These are phyloP conservation scores for Rhododendron molle DNA, from an alignment of 148 eudicot genomes.

Conservation along the genomic window DNA sequence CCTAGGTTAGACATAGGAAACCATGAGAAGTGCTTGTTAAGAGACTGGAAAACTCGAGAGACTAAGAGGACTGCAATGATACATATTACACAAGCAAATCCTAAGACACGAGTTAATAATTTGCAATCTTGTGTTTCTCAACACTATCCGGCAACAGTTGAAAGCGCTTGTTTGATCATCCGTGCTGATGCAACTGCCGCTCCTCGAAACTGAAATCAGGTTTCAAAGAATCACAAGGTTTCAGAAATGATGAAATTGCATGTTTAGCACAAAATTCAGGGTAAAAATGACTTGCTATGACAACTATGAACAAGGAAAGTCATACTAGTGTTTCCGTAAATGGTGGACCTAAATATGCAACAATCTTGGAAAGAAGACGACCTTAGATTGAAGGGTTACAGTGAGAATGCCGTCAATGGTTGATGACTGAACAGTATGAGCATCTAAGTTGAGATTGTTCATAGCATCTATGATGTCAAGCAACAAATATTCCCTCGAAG, in stretches of 20 bases:
- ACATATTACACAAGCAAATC: neutral
- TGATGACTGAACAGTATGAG: conserved; percentile 47
- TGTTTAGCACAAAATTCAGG: neutral
- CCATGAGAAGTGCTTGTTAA: neutral
- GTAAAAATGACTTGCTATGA: neutral
- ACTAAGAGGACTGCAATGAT: neutral
- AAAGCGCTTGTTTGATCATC: conserved; percentile 45
- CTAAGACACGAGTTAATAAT: neutral
- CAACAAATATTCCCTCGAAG: conserved; percentile 44
- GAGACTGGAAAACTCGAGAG: neutral
- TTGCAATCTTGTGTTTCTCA: neutral
- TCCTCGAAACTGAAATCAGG: conserved; percentile 36
- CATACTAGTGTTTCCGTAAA: neutral
- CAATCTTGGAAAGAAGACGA: conserved; percentile 1
- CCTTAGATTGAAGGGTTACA: conserved; percentile 49
- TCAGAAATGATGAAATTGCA: neutral
- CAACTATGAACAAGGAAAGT: neutral
- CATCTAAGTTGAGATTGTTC: conserved; percentile 40
- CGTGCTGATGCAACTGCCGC: conserved; percentile 37
- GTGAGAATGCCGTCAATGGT: conserved; percentile 38
- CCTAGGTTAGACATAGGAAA: neutral
- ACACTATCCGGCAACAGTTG: conserved; percentile 22
- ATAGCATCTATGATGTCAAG: conserved; percentile 40
- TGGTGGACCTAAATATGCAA: neutral
- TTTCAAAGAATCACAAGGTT: neutral